Percentiles rank a stretch among this genome's conserved stretches.
Conservation (phyloP, 1,284 basidiomycete species). For the Flammula alnicola region DNA sequence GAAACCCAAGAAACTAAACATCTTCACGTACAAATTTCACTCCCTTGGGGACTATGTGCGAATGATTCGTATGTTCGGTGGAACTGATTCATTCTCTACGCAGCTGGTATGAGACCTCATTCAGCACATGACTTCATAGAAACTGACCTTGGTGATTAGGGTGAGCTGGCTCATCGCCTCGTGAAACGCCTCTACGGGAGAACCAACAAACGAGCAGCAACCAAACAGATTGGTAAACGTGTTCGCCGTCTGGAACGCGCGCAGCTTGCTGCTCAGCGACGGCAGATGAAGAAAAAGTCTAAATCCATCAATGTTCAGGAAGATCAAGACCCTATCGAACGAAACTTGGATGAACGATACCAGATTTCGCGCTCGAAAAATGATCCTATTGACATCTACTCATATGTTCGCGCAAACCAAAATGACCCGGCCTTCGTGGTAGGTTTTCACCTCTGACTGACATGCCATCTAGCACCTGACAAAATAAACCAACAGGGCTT, state of each 20-base stretch:
- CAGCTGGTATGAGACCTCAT: constrained; percentile 23
- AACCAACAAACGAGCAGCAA: constrained; percentile 25
- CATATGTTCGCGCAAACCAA: not conserved
- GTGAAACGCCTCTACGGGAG: constrained; percentile 21
- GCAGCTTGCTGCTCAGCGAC: not conserved
- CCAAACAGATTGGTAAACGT: constrained; percentile 24
- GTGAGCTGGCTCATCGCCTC: constrained; percentile 21
- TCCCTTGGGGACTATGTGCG: constrained; percentile 23
- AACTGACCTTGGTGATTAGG: constrained; percentile 9
- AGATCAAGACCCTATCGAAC: too few species aligned
- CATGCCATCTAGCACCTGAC: not conserved
- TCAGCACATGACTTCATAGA: not conserved
- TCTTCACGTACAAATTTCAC: constrained; percentile 28
- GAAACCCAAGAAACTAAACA: constrained; percentile 21
- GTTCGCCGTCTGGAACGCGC: constrained; percentile 11
- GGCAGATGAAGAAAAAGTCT: not conserved
- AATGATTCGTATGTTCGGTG: constrained; percentile 25
- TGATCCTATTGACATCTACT: not conserved
- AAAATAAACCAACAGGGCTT: too few species aligned
- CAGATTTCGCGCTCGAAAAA: not conserved
- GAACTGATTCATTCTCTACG: constrained; percentile 28
- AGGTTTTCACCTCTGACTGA: constrained; percentile 6
- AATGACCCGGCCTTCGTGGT: constrained; percentile 20
- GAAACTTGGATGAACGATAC: not conserved
- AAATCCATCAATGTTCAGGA: not conserved